Evolutionary conservation across 2,329 filamentous ascomycete species (phyloP).

Genomic region (Colletotrichum sp.): DNA sequence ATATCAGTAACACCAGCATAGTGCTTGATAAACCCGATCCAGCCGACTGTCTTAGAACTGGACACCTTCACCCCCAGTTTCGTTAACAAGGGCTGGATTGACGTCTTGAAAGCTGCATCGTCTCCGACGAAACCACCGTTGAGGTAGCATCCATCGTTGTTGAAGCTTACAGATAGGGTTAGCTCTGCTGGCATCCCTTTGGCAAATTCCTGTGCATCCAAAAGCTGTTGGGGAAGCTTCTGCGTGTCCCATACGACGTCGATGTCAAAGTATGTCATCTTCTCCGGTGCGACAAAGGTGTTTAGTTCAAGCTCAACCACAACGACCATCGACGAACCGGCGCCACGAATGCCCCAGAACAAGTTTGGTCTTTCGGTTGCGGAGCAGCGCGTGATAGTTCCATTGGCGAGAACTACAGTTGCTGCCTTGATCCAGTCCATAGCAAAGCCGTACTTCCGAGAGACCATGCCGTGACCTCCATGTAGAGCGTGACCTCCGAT

Average conservation of each 20-base stretch:
- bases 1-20: neutral
- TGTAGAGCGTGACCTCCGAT: constrained; percentile 44
- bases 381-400: constrained; percentile 33
- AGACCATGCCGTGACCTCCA: constrained; percentile 42
- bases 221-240: neutral
- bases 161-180: constrained; percentile 24
- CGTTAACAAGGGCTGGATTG: neutral
- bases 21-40: constrained; percentile 8
- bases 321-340: constrained; percentile 46
- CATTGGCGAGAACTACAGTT: constrained; percentile 41
- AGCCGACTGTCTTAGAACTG: constrained; percentile 1
- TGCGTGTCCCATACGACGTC: neutral
- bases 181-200: constrained; percentile 25
- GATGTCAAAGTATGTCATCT: constrained; percentile 29
- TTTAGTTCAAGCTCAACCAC: constrained; percentile 41
- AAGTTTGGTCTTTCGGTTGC: constrained; percentile 39
- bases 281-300: constrained; percentile 39
- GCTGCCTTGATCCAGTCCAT: constrained; percentile 39
- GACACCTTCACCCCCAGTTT: neutral
- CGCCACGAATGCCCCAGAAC: constrained; percentile 48
- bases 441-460: constrained; percentile 28
- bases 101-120: neutral
- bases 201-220: neutral
- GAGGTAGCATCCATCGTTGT: constrained; percentile 2
- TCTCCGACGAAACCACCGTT: neutral